Evolutionary conservation across 2,329 filamentous ascomycete genomes (phyloP), one percentile per base, ranked within the genome.

Genomic region (Fusarium praegraminearum): DNA sequence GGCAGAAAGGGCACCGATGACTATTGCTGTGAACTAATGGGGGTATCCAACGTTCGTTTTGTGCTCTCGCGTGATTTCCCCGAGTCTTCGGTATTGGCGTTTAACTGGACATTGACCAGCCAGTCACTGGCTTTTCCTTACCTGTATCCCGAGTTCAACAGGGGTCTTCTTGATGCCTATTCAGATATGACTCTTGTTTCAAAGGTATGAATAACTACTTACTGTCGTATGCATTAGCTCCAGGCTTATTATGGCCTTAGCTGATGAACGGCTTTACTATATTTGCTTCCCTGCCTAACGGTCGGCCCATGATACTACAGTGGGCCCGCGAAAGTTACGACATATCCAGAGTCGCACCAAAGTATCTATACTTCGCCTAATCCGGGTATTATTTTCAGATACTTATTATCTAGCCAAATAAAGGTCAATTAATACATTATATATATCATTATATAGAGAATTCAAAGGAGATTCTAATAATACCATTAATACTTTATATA

Each of bases 101-200:
- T 46, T 46, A 44, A 36, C 50, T 62, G 43, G 61, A 44, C 24
- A 43, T 50, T 50, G 20, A 30, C 32, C 35, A 35, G 33, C 62
- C 56, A 70, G 57, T 59, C 57, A 54, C 33, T 53, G 57, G 22
- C 28, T 49, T 41, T 47, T 26, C 38, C 36, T 57, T 57, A 30
- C 15, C 36, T 50, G 47, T 62, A 55, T 70, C 36, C 56, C 55
- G 59, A 57, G 45, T 46, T 50, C 30, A 55, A 44, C 46, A 44
- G 41, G 30, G 55, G 38, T 35, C 35, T 64, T 63, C 57, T 56
- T 56, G 59, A 51, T 67, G 67, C 64, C 64, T 73, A 56, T 49
- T 53, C 50, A 55, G 40, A 40, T 40, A 69, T 74, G 64, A 62
- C 69, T 69, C 69, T 40, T 44, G 26, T 61, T 13, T 33, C 32